Conservation (phyloP, 2,329 filamentous ascomycete species). For the Talaromyces sp. region DNA sequence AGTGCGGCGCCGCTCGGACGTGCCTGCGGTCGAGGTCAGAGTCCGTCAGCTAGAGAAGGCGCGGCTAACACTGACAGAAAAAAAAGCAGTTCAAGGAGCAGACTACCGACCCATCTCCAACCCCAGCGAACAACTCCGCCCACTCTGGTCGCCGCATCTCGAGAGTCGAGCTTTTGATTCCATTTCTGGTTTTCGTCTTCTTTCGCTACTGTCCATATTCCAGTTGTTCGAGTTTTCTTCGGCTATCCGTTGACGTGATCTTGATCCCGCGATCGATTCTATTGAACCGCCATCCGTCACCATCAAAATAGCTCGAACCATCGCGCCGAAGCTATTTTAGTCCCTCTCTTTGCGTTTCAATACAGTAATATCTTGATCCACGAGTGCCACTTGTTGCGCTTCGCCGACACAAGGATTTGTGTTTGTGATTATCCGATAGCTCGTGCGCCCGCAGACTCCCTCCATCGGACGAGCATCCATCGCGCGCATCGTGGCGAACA, state of each 20-base stretch:
- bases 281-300: not conserved
- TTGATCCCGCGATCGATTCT: conserved; percentile 2
- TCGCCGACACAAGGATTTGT: not conserved
- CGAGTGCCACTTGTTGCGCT: not conserved
- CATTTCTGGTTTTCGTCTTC: not conserved
- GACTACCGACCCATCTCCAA: not conserved
- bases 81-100: conserved; percentile 2
- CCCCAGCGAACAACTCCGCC: not conserved
- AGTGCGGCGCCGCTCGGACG: conserved; percentile 1
- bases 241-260: not conserved
- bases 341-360: not conserved
- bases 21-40: not conserved
- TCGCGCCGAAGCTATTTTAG: conserved; percentile 1
- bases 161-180: not conserved
- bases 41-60: not conserved
- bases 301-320: conserved; percentile 4
- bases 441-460: not conserved
- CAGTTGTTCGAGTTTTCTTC: not conserved
- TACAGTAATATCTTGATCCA: not conserved
- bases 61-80: not conserved
- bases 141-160: not conserved
- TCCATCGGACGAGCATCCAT: not conserved
- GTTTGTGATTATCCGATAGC: not conserved
- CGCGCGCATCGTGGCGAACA: not conserved
- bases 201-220: not conserved